Evolutionary conservation across 2,329 filamentous ascomycete genomes (phyloP), one percentile per base, ranked within the genome.

Genomic region (Alternaria sp.): DNA sequence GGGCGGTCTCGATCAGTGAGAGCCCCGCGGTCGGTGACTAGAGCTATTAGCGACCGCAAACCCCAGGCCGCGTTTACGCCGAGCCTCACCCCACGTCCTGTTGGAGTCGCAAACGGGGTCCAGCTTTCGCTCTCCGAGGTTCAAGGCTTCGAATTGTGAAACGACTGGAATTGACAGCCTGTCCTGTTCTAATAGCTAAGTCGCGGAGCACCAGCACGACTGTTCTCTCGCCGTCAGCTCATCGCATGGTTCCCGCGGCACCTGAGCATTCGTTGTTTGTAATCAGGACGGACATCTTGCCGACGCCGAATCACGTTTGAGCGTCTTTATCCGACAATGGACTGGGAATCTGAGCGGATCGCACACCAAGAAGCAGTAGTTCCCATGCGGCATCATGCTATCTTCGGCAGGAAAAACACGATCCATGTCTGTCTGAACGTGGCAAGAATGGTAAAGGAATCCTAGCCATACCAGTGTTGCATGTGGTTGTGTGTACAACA

Each of bases 11-110:
- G 51, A 45, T 61, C 56, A 54, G 45, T 34, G 51, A 26, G 41
- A 37, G 46, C 67, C 68, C 64, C 69, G 67, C 69, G 58, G 55
- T 60, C 58, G 56, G 49, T 57, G 39, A 58, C 23, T 39, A 49
- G 57, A 54, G 56, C 48, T 58, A 46, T 60, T 65, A 61, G 55
- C 56, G 61, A 52, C 57, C 49, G 55, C 44, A 58, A 31, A 41
- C 31, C 37, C 46, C 51, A 51, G 53, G 44, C 48, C 51, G 61
- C 54, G 26, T 45, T 51, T 51, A 41, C 41, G 44, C 56, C 57
- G 55, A 54, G 34, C 40, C 33, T 52, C 36, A 26, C 59, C 51
- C 58, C 55, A 60, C 46, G 55, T 39, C 51, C 45, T 31, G 31
- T 39, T 48, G 31, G 52, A 40, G 29, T 39, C 26, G 39, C 48